phyloP scores from a whole-genome alignment of 805 yeast species.

The Kuraishia piskuri region DNA sequence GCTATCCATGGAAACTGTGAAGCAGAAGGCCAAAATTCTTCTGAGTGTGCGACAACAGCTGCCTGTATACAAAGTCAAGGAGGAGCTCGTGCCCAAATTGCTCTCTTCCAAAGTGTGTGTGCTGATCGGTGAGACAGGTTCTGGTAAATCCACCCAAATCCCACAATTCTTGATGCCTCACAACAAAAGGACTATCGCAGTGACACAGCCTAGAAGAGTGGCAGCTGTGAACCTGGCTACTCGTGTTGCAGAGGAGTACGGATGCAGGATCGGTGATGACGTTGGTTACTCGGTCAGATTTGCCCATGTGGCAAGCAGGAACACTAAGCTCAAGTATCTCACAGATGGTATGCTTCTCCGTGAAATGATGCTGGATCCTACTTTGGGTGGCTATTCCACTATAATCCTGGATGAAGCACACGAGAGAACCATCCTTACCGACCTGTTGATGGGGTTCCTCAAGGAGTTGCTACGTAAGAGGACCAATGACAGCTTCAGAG shows the following conservation, averaged over 20 bases:
- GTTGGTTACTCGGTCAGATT: conserved; percentile 95
- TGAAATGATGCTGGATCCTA: conserved; percentile 73
- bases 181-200: conserved; percentile 57
- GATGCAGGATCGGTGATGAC: conserved; percentile 63
- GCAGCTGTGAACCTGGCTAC: conserved; percentile 93
- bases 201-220: conserved; percentile 95
- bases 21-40: conserved; percentile 32
- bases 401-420: conserved; percentile 94
- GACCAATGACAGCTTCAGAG: conserved; percentile 45
- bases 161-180: conserved; percentile 78
- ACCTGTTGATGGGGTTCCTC: conserved; percentile 80
- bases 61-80: conserved; percentile 72
- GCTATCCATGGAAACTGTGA: conserved; percentile 2
- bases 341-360: conserved; percentile 97
- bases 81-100: conserved; percentile 49
- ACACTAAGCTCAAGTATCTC: conserved; percentile 71
- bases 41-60: conserved; percentile 45
- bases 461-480: conserved; percentile 52
- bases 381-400: conserved; percentile 57
- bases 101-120: conserved; percentile 58
- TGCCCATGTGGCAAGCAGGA: conserved; percentile 50
- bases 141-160: conserved; percentile 95
- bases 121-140: conserved; percentile 94
- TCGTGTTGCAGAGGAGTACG: conserved; percentile 86
- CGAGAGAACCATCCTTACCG: conserved; percentile 90